Base-by-base conservation (phyloP, 768 basidiomycete genomes). In the Tulasnella sp. region DNA sequence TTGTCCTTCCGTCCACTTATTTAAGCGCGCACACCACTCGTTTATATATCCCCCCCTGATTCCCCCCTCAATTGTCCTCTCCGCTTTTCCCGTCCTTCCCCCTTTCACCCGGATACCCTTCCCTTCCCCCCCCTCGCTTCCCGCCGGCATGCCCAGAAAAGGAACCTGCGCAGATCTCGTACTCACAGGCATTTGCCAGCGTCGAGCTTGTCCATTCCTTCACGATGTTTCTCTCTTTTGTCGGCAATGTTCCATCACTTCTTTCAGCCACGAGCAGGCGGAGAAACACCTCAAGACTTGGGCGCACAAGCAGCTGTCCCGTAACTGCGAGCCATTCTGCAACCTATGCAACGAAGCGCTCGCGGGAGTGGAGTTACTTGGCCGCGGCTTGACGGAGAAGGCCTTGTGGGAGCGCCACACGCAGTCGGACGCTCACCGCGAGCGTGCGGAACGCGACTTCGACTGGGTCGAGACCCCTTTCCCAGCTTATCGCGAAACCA, bases 401-500 rank as follows among this genome's bases (percentile, higher is more conserved):
- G 61, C 32, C 32, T 35, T 67, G 61, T 67, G 61, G 61, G 61
- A 67, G 61, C 61, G 61, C 5, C 61, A 67, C 61, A 67, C 26
- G 61, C 29, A 67, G 61, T 35, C 32, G 61, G 61, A 67, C 61
- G 32, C 61, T 13, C 61, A 67, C 26, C 61, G 61, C 32, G 61
- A 67, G 13, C 26, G 61, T 2, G 61, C 61, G 29, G 61, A 67
- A 35, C 61, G 61, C 61, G 61, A 67, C 61, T 67, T 67, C 16
- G 26, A 67, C 26, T 67, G 61, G 61, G 15, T 67, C 32, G 61
- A 67, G 29, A 67, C 61, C 2, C 61, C 61, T 26, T 32, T 67
- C n/a, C 61, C 61, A 67, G 61, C 61, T 32, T 67, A 67, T 67
- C 61, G 61, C 11, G 61, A 67, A 67, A 67, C 29, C 61, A 67